Percentiles rank a stretch among this genome's conserved stretches.
phyloP scores from a whole-genome alignment of 306 rosid species.

The Senna siamea region DNA sequence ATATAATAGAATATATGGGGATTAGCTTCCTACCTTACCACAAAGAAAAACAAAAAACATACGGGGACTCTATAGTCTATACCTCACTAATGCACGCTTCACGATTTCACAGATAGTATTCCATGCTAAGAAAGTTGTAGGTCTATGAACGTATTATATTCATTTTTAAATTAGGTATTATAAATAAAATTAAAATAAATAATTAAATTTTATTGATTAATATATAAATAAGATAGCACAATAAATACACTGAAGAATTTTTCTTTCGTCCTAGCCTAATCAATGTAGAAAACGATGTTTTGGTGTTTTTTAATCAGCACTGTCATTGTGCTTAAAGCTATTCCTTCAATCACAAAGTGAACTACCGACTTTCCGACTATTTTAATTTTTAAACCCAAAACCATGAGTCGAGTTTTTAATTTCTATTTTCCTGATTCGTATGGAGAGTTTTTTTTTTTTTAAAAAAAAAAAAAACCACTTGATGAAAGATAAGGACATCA shows the following conservation, averaged over 20 bases:
- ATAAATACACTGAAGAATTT: no score
- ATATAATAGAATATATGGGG: not conserved
- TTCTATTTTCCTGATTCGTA: not conserved
- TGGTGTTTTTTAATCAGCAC: constrained; percentile 32
- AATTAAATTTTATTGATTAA: no score
- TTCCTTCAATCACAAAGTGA: constrained; percentile 39
- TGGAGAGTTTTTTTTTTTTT: not conserved
- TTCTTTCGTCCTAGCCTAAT: constrained; percentile 39
- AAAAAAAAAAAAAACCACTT: constrained; percentile 12
- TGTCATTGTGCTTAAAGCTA: constrained; percentile 25
- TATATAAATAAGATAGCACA: no score
- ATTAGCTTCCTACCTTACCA: no score
- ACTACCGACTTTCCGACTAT: constrained; percentile 40
- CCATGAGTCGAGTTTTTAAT: constrained; percentile 23
- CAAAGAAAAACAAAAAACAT: no score
- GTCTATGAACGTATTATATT: no score
- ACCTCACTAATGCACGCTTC: constrained; percentile 1
- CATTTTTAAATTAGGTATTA: no score
- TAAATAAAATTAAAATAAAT: no score
- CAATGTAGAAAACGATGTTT: constrained; percentile 36
- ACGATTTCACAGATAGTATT: not conserved
- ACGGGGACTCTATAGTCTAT: no score
- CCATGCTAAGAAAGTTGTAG: no score
- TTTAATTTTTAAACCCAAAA: constrained; percentile 4
- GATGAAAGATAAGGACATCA: constrained; percentile 34